Evolutionary conservation across 345 rosid genomes (phyloP), one percentile per base, ranked within the genome.

Genomic region (Euphorbia tirucalli): DNA sequence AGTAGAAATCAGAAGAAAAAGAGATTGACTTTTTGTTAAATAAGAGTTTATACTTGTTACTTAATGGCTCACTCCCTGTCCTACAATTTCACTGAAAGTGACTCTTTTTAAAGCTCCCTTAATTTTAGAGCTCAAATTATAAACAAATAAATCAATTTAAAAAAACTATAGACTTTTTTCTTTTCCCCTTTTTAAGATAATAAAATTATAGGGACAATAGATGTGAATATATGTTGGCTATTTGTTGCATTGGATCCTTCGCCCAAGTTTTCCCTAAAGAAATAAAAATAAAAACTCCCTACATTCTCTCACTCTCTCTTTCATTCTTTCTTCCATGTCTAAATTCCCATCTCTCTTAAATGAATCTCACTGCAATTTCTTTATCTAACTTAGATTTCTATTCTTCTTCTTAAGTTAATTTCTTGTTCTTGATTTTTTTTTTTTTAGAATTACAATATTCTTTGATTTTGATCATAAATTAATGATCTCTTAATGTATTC

Each of bases 171-270:
- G 7, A 52, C 9, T 52, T 52, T 52, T 52, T 19, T 16, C n/a
- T 14, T 15, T 48, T 48, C 18, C 15, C n/a, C 16, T 49, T 14
- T 14, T 15, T 18, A 27, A 58, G 7, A 28, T 31, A 31, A 37
- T 18, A 65, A 65, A 44, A 31, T 3, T 35, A 43, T 21, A 65
- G 30, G 30, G 68, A 43, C 68, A 43, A 49, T 14, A 66, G 27
- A 64, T 61, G 75, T 62, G 74, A 60, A 74, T 72, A 68, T 57
- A 32, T 69, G 55, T 65, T 41, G 64, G 71, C 68, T 62, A 80
- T 75, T 64, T 78, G 60, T 54, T 80, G 87, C 93, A 81, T 92
- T 70, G 97, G 97, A 90, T 92, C 97, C 97, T 83, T 82, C 97
- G 75, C 90, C 90, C 71, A 80, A 77, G 82, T 80, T 65, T 10